A percentile compares a stretch with the other conserved stretches of the same genome.
phyloP scores from a whole-genome alignment of 2,329 filamentous ascomycete genomes.

The Sporothrix schenckii region DNA sequence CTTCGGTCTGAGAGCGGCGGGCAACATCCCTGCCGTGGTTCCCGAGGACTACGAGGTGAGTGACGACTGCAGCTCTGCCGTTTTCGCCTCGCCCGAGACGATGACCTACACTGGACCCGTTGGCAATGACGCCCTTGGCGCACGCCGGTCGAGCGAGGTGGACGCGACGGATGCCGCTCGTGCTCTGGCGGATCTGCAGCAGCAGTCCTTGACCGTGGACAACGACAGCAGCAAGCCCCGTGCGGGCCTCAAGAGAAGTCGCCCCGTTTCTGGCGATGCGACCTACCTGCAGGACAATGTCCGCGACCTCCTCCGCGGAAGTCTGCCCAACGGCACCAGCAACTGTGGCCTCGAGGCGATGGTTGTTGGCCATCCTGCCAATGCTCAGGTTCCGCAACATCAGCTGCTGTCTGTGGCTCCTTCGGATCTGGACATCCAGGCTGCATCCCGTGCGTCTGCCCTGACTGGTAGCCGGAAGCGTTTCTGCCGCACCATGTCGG shows the following conservation, averaged over 20 bases:
- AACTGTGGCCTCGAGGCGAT: slow-evolving; percentile 45
- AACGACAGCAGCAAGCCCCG: slow-evolving; percentile 39
- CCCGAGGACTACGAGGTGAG: slow-evolving; percentile 58
- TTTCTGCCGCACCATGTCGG: slow-evolving; percentile 56
- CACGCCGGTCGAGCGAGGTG: slow-evolving; percentile 51
- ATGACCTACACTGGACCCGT: slow-evolving; percentile 54
- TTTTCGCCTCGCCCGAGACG: slow-evolving; percentile 60
- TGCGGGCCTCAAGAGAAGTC: slow-evolving; percentile 60
- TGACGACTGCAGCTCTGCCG: slow-evolving; percentile 41
- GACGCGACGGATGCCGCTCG: slow-evolving; percentile 63
- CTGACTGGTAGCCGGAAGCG: slow-evolving; percentile 62
- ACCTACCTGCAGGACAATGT: slow-evolving; percentile 66
- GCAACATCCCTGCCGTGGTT: slow-evolving; percentile 54
- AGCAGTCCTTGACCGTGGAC: slow-evolving; percentile 44
- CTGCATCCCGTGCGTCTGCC: slow-evolving; percentile 41
- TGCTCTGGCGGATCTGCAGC: slow-evolving; percentile 63
- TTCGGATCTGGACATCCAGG: slow-evolving; percentile 24
- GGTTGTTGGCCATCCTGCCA: slow-evolving; percentile 41
- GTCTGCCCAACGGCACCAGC: slow-evolving; percentile 39
- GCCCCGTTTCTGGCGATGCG: slow-evolving; percentile 61
- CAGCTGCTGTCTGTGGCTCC: neutral
- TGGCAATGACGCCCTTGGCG: slow-evolving; percentile 50
- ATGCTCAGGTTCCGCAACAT: slow-evolving; percentile 41
- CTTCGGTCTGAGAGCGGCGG: slow-evolving; percentile 53
- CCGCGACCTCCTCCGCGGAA: slow-evolving; percentile 59